Base-by-base conservation (phyloP, 148 eudicot genomes). In the Suaeda aralocaspica region DNA sequence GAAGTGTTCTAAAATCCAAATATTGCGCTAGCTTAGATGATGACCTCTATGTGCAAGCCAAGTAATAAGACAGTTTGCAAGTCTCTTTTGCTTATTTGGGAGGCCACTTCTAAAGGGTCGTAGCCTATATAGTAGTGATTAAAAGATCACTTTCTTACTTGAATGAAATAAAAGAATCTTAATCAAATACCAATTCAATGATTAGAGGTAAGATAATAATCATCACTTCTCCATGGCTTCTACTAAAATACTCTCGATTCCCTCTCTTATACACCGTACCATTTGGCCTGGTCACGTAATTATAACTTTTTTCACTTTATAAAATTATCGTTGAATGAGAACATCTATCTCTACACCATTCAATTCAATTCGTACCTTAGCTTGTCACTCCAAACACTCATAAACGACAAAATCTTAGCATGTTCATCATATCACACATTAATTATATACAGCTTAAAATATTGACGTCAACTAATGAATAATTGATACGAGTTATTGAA, bases 201-300 rank as follows among this genome's bases (percentile, higher is more conserved):
- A 76, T 76, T 64, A 76, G 66, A 56, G n/a, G 12, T 15, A 75
- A 59, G 13, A 70, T 70, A 12, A 76, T 55, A 59, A 64, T n/a
- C n/a, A 25, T 70, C 12, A 4, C 6, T 49, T n/a, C 3, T n/a
- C 5, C 53, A 2, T 14, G 24, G 22, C 18, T 18, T 49, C 19
- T 5, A 18, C 19, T 49, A 1, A 18, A 12, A 46, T 49, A 3
- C 53, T 49, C 19, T 22, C 18, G 1, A 49, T 19, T 11, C 16
- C 14, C 50, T 15, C 15, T 46, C 13, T 8, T 1, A 0, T 42
- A 42, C n/a, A 46, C 13, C 1, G 10, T 13, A 14, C 13, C 9
- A 42, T 6, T 42, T 0, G 11, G 41, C 4, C 41, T 36, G 41
- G 4, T 36, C 41, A 36, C 41, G 8, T 36, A 36, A 36, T 8